Conservation (phyloP, 179 eudicot genomes). For the Beta corolliflora region DNA sequence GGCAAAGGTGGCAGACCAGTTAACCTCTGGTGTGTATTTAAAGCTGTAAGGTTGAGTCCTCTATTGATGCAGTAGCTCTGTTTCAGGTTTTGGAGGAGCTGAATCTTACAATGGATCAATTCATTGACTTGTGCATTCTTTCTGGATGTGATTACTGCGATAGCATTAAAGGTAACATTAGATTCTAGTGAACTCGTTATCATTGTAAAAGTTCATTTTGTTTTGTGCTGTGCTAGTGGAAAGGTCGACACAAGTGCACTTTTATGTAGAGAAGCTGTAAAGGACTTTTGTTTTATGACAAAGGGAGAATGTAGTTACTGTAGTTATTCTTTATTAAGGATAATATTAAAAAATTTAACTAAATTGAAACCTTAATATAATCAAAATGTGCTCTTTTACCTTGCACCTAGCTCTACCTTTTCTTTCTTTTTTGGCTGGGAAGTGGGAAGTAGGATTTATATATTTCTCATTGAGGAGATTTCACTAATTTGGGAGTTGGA, state of each 20-base stretch:
- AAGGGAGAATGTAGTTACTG: neutral
- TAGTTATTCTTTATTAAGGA: neutral
- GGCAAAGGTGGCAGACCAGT: slow-evolving; percentile 57
- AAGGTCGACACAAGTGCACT: neutral
- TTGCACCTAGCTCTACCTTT: neutral
- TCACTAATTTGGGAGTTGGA: neutral
- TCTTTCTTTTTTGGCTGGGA: neutral
- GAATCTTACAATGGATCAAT: slow-evolving; percentile 93
- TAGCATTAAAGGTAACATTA: slow-evolving; percentile 73
- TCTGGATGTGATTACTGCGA: slow-evolving; percentile 98
- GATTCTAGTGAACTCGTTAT: neutral
- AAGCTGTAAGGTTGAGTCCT: slow-evolving; percentile 1
- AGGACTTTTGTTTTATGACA: neutral
- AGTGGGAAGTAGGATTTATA: neutral
- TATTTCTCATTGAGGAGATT: neutral
- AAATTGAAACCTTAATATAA: neutral
- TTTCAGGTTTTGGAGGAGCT: slow-evolving; percentile 87
- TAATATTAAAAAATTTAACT: neutral
- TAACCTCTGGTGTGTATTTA: neutral
- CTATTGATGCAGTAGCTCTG: slow-evolving; percentile 18
- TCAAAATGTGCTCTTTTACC: neutral
- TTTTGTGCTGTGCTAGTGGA: neutral
- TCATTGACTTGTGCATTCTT: slow-evolving; percentile 96
- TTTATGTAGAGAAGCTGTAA: neutral
- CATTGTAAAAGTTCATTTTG: neutral